Base-by-base conservation (phyloP, 2,329 filamentous ascomycete species). In the Immersiporthe knoxdaviesiana region DNA sequence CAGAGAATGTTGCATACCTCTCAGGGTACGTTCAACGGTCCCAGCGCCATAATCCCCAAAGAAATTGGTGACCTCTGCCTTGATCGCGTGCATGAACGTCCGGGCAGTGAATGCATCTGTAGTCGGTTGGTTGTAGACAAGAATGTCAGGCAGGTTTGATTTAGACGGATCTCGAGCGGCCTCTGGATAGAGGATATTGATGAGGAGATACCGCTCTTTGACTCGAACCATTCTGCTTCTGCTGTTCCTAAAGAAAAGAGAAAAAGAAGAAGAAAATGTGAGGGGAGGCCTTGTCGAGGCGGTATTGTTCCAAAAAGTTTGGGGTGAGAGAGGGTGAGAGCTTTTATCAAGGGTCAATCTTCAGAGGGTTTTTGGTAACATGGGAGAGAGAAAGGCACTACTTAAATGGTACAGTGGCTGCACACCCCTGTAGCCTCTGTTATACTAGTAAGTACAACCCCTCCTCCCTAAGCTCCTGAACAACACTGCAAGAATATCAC, bases 131-230 rank as follows among this genome's bases (percentile, higher is more conserved):
- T 94, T 91, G 80, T 97, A 91, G 66, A 90, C 84, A 37, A 98
- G 82, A 69, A 92, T 84, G 82, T 88, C 79, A 77, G 91, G 79
- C 76, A 85, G 74, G 74, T 80, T 78, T 44, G 77, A 63, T 68
- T 78, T 79, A 70, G 74, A 73, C 61, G 76, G 71, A 70, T 75
- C 75, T 12, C 76, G 72, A 12, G 83, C 72, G 16, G 87, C 82
- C 8, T 89, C 85, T 0, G 94, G 93, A 76, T 97, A 97, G 61
- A 98, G 85, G 73, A 98, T 94, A 78, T 97, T 93, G 72, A 98
- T 88, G n/a, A 98, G 89, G 24, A 99, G 87, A 79, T 99, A 99
- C 75, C 96, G 91, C 80, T 97, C 92, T 81, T 99, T 99, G 74
- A 98, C 88, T 77, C 96, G 93, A 70, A 99, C 96, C 96, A 99